phyloP scores from a whole-genome alignment of 352 stramenopile genomes.

The Hyaloperonospora arabidopsidis region DNA sequence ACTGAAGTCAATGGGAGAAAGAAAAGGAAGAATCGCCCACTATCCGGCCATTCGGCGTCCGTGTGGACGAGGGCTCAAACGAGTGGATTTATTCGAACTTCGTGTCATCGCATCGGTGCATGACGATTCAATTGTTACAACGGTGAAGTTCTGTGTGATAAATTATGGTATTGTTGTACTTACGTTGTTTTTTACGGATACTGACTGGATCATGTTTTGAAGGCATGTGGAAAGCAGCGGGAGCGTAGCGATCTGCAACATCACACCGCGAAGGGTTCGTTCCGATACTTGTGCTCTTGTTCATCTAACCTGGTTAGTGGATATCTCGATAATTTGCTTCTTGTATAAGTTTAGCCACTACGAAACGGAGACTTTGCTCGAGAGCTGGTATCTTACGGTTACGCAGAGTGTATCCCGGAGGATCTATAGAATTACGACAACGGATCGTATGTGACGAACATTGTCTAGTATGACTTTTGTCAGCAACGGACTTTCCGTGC shows the following conservation, averaged over 20 bases:
- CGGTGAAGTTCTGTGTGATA: slow-evolving; percentile 24
- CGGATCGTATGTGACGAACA: slow-evolving; percentile 34
- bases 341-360: slow-evolving; percentile 25
- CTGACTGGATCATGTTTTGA: background rate
- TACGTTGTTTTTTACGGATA: too few species aligned
- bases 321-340: background rate
- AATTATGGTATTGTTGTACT: too few species aligned
- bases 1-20: slow-evolving; percentile 4
- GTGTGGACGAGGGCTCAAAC: slow-evolving; percentile 61
- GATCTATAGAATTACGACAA: slow-evolving; percentile 53
- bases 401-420: slow-evolving; percentile 58
- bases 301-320: too few species aligned
- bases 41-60: slow-evolving; percentile 59
- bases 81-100: slow-evolving; percentile 64
- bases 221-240: slow-evolving; percentile 19
- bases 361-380: slow-evolving; percentile 50
- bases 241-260: slow-evolving; percentile 47
- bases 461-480: background rate
- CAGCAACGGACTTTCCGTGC: too few species aligned
- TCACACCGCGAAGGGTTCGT: slow-evolving; percentile 41
- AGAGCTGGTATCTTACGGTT: slow-evolving; percentile 48
- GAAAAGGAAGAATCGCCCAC: slow-evolving; percentile 30
- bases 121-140: slow-evolving; percentile 53
- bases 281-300: background rate
- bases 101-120: slow-evolving; percentile 52